Percentiles rank a stretch among this genome's conserved stretches.
phyloP scores from a whole-genome alignment of 1,284 basidiomycete species.

The Moesziomyces sp. region DNA sequence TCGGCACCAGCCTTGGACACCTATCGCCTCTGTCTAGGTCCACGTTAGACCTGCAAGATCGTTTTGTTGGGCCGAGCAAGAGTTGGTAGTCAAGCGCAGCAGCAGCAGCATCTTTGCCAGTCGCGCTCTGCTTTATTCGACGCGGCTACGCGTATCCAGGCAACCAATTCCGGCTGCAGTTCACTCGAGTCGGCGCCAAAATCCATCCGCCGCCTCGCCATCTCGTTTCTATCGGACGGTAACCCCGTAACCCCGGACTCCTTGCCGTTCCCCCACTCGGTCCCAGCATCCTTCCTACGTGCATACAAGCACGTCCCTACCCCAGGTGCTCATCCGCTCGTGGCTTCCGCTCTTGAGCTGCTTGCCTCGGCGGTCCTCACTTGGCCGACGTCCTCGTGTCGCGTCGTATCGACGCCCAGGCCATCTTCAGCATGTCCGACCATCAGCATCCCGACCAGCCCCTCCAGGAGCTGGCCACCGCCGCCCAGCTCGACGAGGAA shows the following conservation, averaged over 20 bases:
- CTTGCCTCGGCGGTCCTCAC: no score
- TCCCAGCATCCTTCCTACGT: background rate
- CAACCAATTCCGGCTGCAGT: background rate
- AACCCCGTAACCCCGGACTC: conserved; percentile 33
- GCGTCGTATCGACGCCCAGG: no score
- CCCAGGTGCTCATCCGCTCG: conserved; percentile 4
- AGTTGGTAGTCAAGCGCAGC: no score
- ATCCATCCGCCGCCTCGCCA: conserved; percentile 18
- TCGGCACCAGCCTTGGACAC: background rate
- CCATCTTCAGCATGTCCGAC: conserved; percentile 30
- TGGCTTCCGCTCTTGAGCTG: background rate
- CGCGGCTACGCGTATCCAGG: background rate
- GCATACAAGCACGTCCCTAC: background rate
- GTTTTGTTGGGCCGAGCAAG: no score
- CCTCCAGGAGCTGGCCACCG: conserved; percentile 50
- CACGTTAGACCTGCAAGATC: no score
- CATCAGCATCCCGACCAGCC: conserved; percentile 45
- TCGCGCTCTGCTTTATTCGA: background rate
- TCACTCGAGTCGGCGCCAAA: background rate
- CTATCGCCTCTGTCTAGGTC: no score
- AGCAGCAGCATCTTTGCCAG: background rate
- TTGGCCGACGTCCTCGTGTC: background rate
- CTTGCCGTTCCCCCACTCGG: conserved; percentile 10
- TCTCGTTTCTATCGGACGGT: conserved; percentile 27
- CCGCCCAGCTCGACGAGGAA: conserved; percentile 47